Evolutionary conservation across 1,284 basidiomycete genomes (phyloP).

Genomic region (Malassezia yamatoensis): DNA sequence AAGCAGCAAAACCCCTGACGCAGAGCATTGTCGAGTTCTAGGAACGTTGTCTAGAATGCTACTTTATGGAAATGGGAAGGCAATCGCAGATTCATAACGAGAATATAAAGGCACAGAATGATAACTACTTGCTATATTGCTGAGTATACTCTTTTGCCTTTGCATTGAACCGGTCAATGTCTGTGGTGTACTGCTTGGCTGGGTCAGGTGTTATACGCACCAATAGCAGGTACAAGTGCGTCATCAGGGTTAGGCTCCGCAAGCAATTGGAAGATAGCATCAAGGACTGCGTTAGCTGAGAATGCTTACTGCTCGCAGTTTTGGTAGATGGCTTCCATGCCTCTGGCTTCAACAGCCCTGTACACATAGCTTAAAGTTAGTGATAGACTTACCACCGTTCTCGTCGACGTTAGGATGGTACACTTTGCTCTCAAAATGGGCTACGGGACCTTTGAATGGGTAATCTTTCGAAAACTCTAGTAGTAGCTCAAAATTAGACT

Average conservation of each 20-base stretch:
- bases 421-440: constrained; percentile 38
- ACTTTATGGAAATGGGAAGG: too few species aligned
- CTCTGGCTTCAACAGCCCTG: constrained; percentile 45
- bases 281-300: constrained; percentile 23
- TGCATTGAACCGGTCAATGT: constrained; percentile 33
- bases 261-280: constrained; percentile 38
- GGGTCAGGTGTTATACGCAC: constrained; percentile 19
- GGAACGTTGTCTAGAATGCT: too few species aligned
- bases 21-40: too few species aligned
- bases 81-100: too few species aligned
- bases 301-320: constrained; percentile 36
- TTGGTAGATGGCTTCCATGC: constrained; percentile 48
- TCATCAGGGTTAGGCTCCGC: constrained; percentile 44
- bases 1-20: too few species aligned
- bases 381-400: constrained; percentile 31
- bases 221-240: constrained; percentile 40
- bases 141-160: constrained; percentile 32
- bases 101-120: too few species aligned
- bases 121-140: neutral
- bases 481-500: neutral
- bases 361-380: constrained; percentile 22
- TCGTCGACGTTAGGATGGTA: constrained; percentile 48
- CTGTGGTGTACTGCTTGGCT: constrained; percentile 41
- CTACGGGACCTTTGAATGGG: constrained; percentile 47
- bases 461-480: constrained; percentile 47